Evolutionary conservation across 2,329 filamentous ascomycete species (phyloP).

Genomic region (Cladobotryum mycophilum): DNA sequence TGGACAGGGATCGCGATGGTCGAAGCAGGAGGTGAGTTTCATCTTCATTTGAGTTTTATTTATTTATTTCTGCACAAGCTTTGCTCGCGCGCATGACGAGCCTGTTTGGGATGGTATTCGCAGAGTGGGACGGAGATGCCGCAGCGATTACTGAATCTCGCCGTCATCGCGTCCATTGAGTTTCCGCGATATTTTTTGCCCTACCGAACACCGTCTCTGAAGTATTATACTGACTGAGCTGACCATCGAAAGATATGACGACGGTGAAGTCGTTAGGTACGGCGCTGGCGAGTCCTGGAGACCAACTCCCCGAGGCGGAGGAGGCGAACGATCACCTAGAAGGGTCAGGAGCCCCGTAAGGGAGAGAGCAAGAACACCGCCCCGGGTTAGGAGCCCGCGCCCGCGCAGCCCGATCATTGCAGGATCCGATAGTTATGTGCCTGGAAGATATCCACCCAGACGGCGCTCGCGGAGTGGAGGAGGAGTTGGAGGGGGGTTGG

Average conservation of each 20-base stretch:
- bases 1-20: constrained; percentile 33
- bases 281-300: constrained; percentile 57
- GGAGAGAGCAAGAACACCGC: constrained; percentile 24
- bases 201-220: background rate
- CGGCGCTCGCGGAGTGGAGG: constrained; percentile 33
- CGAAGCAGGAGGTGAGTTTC: constrained; percentile 28
- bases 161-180: background rate
- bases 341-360: constrained; percentile 25
- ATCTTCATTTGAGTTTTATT: background rate
- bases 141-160: background rate
- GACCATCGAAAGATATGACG: constrained; percentile 44
- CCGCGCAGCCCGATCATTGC: constrained; percentile 24
- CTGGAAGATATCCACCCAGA: constrained; percentile 36
- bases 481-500: background rate
- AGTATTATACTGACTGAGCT: background rate
- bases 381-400: constrained; percentile 25
- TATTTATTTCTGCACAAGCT: background rate
- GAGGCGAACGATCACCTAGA: constrained; percentile 40
- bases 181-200: background rate
- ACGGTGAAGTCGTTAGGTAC: constrained; percentile 56
- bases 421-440: constrained; percentile 41
- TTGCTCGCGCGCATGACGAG: background rate
- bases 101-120: too few species aligned
- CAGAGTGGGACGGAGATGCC: background rate
- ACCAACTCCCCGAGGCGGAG: constrained; percentile 42